Evolutionary conservation across 1,139 yeast genomes (phyloP).

Genomic region (Pichia cactophila): DNA sequence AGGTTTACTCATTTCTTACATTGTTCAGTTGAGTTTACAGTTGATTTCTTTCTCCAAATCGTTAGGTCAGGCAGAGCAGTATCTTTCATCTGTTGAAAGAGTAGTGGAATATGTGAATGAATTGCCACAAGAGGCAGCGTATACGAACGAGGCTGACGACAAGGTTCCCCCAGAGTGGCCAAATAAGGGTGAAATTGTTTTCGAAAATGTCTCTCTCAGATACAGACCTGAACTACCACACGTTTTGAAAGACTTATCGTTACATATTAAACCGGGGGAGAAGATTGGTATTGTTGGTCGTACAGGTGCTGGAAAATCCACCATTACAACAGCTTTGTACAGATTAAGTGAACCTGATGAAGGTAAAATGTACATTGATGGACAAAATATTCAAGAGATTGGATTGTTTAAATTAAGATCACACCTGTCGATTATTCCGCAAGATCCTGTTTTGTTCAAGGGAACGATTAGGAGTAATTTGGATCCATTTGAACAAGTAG

Average conservation of each 20-base stretch:
- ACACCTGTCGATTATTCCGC: slow-evolving; percentile 37
- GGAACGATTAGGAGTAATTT: slow-evolving; percentile 35
- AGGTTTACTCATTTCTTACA: slow-evolving; percentile 62
- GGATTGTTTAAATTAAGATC: slow-evolving; percentile 32
- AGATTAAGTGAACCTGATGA: slow-evolving; percentile 48
- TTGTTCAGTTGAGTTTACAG: slow-evolving; percentile 37
- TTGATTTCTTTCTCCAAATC: slow-evolving; percentile 39
- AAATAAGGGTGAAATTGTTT: slow-evolving; percentile 44
- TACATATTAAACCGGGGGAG: slow-evolving; percentile 32
- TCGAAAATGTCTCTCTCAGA: slow-evolving; percentile 51
- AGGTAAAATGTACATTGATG: slow-evolving; percentile 30
- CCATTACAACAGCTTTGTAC: slow-evolving; percentile 35
- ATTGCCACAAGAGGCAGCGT: slow-evolving; percentile 57
- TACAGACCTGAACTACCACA: slow-evolving; percentile 73
- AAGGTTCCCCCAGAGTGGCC: slow-evolving; percentile 61
- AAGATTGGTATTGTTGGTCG: slow-evolving; percentile 38
- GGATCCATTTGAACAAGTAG: slow-evolving; percentile 33
- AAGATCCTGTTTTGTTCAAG: slow-evolving; percentile 38
- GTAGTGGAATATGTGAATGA: slow-evolving; percentile 39
- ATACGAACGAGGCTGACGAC: slow-evolving; percentile 41
- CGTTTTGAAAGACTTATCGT: slow-evolving; percentile 50
- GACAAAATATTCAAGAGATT: slow-evolving; percentile 29
- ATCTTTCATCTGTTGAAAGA: slow-evolving; percentile 48
- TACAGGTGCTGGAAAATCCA: slow-evolving; percentile 40
- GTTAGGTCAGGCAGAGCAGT: slow-evolving; percentile 43